phyloP scores from a whole-genome alignment of 1,284 basidiomycete genomes.

The Ceraceosorus bombacis region DNA sequence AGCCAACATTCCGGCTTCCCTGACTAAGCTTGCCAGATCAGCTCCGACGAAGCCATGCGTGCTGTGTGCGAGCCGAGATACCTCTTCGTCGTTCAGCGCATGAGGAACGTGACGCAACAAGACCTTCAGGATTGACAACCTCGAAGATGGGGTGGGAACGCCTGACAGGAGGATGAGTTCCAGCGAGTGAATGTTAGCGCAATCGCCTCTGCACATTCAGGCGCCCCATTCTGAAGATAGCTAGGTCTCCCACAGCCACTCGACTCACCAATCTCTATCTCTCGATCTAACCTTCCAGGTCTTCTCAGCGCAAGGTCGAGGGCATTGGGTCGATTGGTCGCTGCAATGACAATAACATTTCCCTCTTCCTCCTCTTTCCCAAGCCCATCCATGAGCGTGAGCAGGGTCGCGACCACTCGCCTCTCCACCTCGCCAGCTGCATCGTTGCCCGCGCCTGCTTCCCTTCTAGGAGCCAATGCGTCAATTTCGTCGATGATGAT shows the following conservation, averaged over 20 bases:
- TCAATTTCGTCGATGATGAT: constrained; percentile 95
- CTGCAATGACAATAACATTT: constrained; percentile 90
- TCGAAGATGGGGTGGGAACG: constrained; percentile 75
- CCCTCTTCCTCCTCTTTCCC: constrained; percentile 6
- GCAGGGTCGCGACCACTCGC: constrained; percentile 84
- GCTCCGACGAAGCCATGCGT: constrained; percentile 98
- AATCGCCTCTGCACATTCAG: too few species aligned
- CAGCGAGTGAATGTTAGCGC: not conserved
- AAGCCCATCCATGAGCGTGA: constrained; percentile 94
- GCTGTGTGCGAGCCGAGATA: constrained; percentile 63
- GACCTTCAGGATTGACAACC: constrained; percentile 73
- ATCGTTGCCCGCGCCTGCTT: constrained; percentile 58
- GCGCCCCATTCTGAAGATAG: too few species aligned
- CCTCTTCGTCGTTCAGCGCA: constrained; percentile 58
- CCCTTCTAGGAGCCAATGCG: constrained; percentile 79
- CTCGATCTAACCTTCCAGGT: constrained; percentile 89
- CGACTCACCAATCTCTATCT: constrained; percentile 84
- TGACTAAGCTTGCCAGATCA: constrained; percentile 81
- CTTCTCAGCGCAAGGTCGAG: constrained; percentile 90
- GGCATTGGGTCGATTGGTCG: constrained; percentile 92
- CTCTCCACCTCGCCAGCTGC: constrained; percentile 74
- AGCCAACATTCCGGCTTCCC: constrained; percentile 71
- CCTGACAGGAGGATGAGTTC: constrained; percentile 53
- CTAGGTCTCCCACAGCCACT: constrained; percentile 1
- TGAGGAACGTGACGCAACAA: constrained; percentile 75